These are phyloP conservation scores for Oenanthe javanica DNA, from an alignment of 140 eudicot genomes.

Conservation along the genomic window DNA sequence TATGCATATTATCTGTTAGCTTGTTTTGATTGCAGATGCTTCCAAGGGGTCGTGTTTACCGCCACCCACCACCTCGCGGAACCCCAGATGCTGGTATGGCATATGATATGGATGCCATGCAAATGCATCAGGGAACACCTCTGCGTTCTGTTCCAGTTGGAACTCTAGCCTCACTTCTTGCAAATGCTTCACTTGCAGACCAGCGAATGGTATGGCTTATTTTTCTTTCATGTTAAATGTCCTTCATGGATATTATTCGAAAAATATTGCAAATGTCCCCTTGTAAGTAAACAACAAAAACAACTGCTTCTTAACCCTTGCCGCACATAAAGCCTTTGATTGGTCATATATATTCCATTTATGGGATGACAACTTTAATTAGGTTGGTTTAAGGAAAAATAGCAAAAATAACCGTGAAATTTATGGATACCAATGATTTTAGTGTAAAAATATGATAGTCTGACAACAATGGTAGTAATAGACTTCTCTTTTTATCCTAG, in stretches of 20 bases:
- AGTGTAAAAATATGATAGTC: not conserved
- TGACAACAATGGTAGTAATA: not conserved
- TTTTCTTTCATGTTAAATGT: not conserved
- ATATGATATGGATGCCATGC: slow-evolving; percentile 31
- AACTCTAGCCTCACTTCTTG: slow-evolving; percentile 66
- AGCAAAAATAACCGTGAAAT: not conserved
- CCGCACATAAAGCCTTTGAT: not conserved
- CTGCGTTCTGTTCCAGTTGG: slow-evolving; percentile 56
- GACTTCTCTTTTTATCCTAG: not conserved
- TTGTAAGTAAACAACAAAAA: not conserved
- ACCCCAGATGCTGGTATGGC: slow-evolving; percentile 30
- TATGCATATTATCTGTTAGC: not conserved
- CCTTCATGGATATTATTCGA: not conserved
- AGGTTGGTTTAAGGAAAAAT: not conserved
- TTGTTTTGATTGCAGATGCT: slow-evolving; percentile 31
- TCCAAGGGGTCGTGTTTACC: slow-evolving; percentile 50
- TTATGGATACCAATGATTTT: not conserved
- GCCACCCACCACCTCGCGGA: slow-evolving; percentile 36
- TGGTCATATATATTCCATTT: too few species aligned
- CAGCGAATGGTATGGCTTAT: slow-evolving; percentile 47
- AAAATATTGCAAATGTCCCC: not conserved
- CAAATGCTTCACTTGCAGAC: slow-evolving; percentile 62
- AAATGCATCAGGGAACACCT: slow-evolving; percentile 41
- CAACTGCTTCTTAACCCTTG: not conserved
- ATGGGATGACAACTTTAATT: not conserved